A percentile compares a stretch with the other conserved stretches of the same genome.
Conservation (phyloP, 441 rosid genomes). For the Pelargonium citronellum region DNA sequence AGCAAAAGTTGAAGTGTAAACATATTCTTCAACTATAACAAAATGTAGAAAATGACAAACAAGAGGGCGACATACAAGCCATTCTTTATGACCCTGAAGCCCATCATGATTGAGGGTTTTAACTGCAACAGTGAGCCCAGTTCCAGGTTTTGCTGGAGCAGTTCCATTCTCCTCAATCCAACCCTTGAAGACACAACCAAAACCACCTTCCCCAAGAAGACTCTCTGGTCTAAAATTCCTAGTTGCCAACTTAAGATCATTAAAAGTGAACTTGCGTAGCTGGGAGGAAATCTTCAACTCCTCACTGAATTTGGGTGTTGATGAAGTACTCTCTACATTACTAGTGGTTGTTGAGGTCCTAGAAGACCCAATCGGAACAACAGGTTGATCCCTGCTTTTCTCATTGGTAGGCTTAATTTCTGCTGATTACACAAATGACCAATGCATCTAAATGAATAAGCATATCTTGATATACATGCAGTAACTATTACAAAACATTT, state of each 20-base stretch:
- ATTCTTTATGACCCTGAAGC: slow-evolving; percentile 50
- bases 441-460: slow-evolving; percentile 14
- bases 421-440: slow-evolving; percentile 30
- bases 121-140: slow-evolving; percentile 49
- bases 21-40: background rate
- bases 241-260: slow-evolving; percentile 41
- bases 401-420: slow-evolving; percentile 46
- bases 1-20: slow-evolving; percentile 5
- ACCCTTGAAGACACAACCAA: slow-evolving; percentile 35
- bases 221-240: slow-evolving; percentile 50
- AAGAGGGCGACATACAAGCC: slow-evolving; percentile 34
- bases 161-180: slow-evolving; percentile 38
- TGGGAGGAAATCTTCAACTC: slow-evolving; percentile 44
- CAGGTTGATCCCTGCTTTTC: slow-evolving; percentile 44
- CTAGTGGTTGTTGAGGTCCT: slow-evolving; percentile 34
- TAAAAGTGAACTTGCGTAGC: slow-evolving; percentile 39
- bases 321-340: slow-evolving; percentile 41
- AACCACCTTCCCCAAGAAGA: slow-evolving; percentile 51
- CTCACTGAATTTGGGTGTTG: slow-evolving; percentile 40
- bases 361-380: slow-evolving; percentile 38
- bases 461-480: background rate
- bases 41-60: background rate
- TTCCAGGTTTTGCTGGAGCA: slow-evolving; percentile 50
- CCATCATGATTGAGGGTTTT: slow-evolving; percentile 48
- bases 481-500: background rate